These are phyloP conservation scores for Tolypocladium tropicale DNA, from an alignment of 2,329 filamentous ascomycete genomes.

Conservation along the genomic window DNA sequence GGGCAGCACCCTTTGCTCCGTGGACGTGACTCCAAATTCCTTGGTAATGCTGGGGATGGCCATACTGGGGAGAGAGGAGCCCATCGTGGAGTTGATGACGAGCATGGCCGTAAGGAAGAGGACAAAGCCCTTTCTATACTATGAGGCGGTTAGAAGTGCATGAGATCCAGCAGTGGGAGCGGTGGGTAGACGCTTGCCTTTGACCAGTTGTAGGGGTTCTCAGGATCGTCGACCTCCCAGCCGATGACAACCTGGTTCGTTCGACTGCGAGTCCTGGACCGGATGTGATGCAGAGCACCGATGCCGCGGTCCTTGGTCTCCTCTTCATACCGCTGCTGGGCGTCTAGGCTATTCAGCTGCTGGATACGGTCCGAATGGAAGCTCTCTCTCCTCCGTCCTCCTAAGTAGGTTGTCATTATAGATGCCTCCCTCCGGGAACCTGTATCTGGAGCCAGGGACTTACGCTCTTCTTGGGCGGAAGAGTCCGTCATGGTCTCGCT, in stretches of 20 bases:
- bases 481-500: conserved; percentile 14
- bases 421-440: background rate
- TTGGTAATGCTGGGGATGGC: conserved; percentile 45
- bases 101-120: conserved; percentile 44
- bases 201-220: conserved; percentile 45
- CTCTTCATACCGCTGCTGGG: conserved; percentile 26
- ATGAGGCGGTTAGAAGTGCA: background rate
- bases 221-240: conserved; percentile 37
- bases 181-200: conserved; percentile 13
- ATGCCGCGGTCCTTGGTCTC: conserved; percentile 27
- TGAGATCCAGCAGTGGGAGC: too few relatives aligned
- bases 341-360: conserved; percentile 27
- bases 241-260: conserved; percentile 26
- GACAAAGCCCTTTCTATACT: conserved; percentile 45
- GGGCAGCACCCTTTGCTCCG: conserved; percentile 38
- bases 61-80: conserved; percentile 54
- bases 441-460: too few relatives aligned
- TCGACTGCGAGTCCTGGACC: conserved; percentile 21
- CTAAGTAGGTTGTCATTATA: conserved; percentile 1
- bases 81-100: conserved; percentile 60
- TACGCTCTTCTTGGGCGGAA: background rate
- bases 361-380: conserved; percentile 13
- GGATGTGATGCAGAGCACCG: conserved; percentile 21
- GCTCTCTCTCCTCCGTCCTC: conserved; percentile 13
- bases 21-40: conserved; percentile 44